Conservation (phyloP, 106 monocot species). For the Amphibolis antarctica region DNA sequence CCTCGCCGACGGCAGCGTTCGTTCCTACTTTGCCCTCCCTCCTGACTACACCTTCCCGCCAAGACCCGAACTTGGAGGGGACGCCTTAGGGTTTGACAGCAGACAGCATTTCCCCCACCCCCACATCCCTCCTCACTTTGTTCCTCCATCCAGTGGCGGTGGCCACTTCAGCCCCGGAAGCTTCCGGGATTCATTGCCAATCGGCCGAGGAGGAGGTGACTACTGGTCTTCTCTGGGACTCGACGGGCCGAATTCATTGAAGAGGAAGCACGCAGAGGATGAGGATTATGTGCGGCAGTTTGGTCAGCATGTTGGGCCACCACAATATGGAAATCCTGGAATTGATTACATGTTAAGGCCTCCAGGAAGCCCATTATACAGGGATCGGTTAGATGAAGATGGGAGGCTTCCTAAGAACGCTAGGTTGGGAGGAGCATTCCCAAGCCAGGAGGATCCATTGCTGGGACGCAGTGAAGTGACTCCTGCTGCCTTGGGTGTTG, state of each 20-base stretch:
- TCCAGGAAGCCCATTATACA: slow-evolving; percentile 11
- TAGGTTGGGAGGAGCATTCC: slow-evolving; percentile 26
- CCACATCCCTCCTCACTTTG: background rate
- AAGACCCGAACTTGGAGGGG: background rate
- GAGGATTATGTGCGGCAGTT: slow-evolving; percentile 9
- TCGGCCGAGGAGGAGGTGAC: slow-evolving; percentile 4
- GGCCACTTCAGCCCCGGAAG: slow-evolving; percentile 3
- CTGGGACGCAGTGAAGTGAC: slow-evolving; percentile 6
- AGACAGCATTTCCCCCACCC: background rate
- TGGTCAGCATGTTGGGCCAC: background rate
- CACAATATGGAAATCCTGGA: background rate
- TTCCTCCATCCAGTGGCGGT: background rate
- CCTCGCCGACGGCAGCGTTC: slow-evolving; percentile 22
- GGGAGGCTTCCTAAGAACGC: slow-evolving; percentile 32
- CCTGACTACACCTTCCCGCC: slow-evolving; percentile 8
- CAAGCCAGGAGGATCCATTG: slow-evolving; percentile 16
- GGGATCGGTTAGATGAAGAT: slow-evolving; percentile 24
- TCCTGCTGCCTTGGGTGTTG: slow-evolving; percentile 24
- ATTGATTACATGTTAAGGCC: slow-evolving; percentile 2
- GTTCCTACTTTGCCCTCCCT: slow-evolving; percentile 23
- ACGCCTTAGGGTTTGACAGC: background rate
- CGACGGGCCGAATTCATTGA: slow-evolving; percentile 7
- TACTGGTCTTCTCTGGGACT: slow-evolving; percentile 4
- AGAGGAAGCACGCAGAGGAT: slow-evolving; percentile 16
- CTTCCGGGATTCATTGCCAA: slow-evolving; percentile 1